Evolutionary conservation across 257 asterid genomes (phyloP).

Genomic region (Craterostigma plantagineum): DNA sequence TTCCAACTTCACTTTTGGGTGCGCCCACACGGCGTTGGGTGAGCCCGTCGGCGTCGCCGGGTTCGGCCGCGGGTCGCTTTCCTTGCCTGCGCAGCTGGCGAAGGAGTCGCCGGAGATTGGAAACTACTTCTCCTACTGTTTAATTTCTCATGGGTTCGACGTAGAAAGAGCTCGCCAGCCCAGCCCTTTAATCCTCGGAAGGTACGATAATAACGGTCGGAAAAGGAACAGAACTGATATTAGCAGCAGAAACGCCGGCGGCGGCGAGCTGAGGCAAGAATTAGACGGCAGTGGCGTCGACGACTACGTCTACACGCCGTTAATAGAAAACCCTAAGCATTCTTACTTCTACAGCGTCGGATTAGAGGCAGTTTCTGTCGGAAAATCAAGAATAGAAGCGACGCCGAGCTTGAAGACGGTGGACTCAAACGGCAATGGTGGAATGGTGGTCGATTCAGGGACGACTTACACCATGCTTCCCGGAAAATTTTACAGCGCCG

Average conservation of each 20-base stretch:
- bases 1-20: slow-evolving; percentile 61
- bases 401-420: slow-evolving; percentile 39
- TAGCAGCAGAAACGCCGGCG: no score
- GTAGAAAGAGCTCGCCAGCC: slow-evolving; percentile 17
- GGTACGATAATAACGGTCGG: slow-evolving; percentile 15
- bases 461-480: slow-evolving; percentile 89
- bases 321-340: slow-evolving; percentile 66
- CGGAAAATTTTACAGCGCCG: slow-evolving; percentile 22
- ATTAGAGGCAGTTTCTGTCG: slow-evolving; percentile 47
- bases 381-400: slow-evolving; percentile 24
- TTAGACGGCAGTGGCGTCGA: slow-evolving; percentile 11
- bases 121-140: slow-evolving; percentile 68
- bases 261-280: neutral
- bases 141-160: slow-evolving; percentile 55
- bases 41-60: slow-evolving; percentile 98
- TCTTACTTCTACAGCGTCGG: slow-evolving; percentile 60
- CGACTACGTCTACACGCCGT: slow-evolving; percentile 41
- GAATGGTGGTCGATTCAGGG: slow-evolving; percentile 98
- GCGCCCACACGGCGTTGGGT: slow-evolving; percentile 63
- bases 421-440: slow-evolving; percentile 59
- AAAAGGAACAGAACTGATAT: no score
- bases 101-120: slow-evolving; percentile 45
- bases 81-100: slow-evolving; percentile 74
- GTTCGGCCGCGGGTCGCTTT: slow-evolving; percentile 68
- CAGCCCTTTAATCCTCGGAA: slow-evolving; percentile 77